Base-by-base conservation (phyloP, 495 filamentous ascomycete genomes). In the Podospora australis region DNA sequence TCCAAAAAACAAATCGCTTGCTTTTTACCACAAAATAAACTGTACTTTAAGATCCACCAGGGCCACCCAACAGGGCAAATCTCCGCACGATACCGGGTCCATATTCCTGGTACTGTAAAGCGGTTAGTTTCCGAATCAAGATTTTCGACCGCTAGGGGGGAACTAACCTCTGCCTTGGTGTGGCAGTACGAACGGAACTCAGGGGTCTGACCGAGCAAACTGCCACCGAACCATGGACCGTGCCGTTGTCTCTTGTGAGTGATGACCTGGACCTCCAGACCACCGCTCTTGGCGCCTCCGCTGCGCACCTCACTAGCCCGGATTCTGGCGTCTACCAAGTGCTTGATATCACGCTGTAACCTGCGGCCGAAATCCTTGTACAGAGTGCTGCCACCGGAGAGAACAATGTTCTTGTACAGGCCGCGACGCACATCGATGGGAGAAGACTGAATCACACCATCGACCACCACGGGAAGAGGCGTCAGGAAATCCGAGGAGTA, bases 151-250 rank as follows among this genome's bases (percentile, higher is more conserved):
- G 8, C 28, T 32, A 1, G 21, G 21, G 29, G n/a, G 21, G 34
- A 28, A 59, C 69, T 43, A 55, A 75, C 71, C 67, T 85, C 81
- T 28, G 88, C 90, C 77, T 98, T 98, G 39, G 92, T 98, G 67
- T 98, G 92, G 72, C 92, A 98, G 73, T 96, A 97, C 66, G 87
- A 95, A 63, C 88, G 77, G 75, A 98, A 98, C 67, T 97, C 94
- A n/a, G 92, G 92, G 14, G 92, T 98, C 73, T 96, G 92, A 43
- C 91, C 94, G 52, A 98, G 72, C 73, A 98, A 77, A 63, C 87
- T 92, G 43, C 92, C 92, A 59, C 92, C 92, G 68, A 96, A 98
- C 92, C 92, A 98, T 29, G 92, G 92, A 10, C 92, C 92, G 62
- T 98, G 90, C 48, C 89, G 74, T 77, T 98, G 92, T 65, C 90